Evolutionary conservation across 805 yeast species (phyloP).

Genomic region (Debaryomyces prosopidis): DNA sequence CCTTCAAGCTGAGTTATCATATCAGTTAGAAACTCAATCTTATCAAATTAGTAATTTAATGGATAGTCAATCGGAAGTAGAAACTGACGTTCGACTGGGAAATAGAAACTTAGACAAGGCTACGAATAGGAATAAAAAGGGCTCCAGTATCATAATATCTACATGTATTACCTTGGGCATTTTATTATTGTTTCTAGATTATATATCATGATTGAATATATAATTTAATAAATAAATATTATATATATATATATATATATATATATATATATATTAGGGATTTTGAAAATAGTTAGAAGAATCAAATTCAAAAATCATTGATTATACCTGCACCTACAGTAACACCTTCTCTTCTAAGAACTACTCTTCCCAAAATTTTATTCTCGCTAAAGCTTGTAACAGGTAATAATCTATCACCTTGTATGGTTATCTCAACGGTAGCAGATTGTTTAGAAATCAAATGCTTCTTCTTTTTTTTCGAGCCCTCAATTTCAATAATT

Average conservation of each 20-base stretch:
- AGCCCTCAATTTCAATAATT: slow-evolving; percentile 32
- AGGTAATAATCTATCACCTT: slow-evolving; percentile 50
- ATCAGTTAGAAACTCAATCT: slow-evolving; percentile 72
- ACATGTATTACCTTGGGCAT: slow-evolving; percentile 35
- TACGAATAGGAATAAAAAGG: slow-evolving; percentile 56
- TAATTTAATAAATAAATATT: not conserved
- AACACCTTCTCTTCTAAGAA: slow-evolving; percentile 65
- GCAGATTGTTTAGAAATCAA: slow-evolving; percentile 62
- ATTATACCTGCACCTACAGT: slow-evolving; percentile 70
- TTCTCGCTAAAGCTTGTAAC: slow-evolving; percentile 48
- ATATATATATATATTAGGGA: not conserved
- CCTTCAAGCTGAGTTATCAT: slow-evolving; percentile 70
- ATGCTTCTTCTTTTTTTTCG: slow-evolving; percentile 52
- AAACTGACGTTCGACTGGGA: slow-evolving; percentile 66
- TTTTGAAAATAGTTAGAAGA: no score
- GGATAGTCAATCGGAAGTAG: slow-evolving; percentile 67
- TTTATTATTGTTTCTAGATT: slow-evolving; percentile 37
- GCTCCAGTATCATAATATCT: slow-evolving; percentile 38
- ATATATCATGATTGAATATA: slow-evolving; percentile 19
- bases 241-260: not conserved
- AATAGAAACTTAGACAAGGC: slow-evolving; percentile 71
- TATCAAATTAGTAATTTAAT: slow-evolving; percentile 63
- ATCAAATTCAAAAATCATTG: slow-evolving; percentile 12
- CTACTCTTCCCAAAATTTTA: slow-evolving; percentile 62
- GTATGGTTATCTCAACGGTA: slow-evolving; percentile 52